Percentiles rank a stretch among this genome's conserved stretches.
Evolutionary conservation across 495 filamentous ascomycete species (phyloP).

Genomic region (Hypoxylon fuscum): DNA sequence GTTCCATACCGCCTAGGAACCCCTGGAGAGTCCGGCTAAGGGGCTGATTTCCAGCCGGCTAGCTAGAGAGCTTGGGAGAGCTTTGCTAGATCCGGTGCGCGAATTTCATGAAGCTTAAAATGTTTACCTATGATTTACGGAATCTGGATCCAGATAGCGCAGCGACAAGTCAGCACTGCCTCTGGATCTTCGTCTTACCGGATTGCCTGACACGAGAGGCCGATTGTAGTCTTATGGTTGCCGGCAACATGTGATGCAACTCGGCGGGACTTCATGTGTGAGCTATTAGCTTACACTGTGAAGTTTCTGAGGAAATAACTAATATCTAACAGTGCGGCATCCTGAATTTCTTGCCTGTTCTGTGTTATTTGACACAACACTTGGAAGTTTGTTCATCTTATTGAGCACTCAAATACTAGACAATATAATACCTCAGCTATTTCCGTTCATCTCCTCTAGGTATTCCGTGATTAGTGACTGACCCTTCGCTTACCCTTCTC

Average conservation of each 20-base stretch:
- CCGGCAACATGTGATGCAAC: slow-evolving; percentile 26
- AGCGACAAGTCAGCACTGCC: slow-evolving; percentile 19
- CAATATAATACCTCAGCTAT: slow-evolving; percentile 7
- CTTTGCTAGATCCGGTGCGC: slow-evolving; percentile 43
- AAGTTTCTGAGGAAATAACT: neutral
- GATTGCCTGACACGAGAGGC: neutral
- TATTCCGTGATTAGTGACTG: neutral
- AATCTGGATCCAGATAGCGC: neutral
- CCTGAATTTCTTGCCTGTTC: slow-evolving; percentile 23
- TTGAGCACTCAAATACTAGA: neutral
- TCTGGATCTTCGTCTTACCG: neutral
- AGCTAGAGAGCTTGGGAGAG: slow-evolving; percentile 8
- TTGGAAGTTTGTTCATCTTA: too few relatives aligned
- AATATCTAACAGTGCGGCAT: slow-evolving; percentile 37
- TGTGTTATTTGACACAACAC: neutral
- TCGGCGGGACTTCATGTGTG: slow-evolving; percentile 25
- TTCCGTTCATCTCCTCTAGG: neutral
- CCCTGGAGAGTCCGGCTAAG: slow-evolving; percentile 3
- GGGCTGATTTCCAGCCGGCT: slow-evolving; percentile 10
- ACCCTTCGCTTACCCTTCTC: neutral
- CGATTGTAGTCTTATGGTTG: slow-evolving; percentile 2
- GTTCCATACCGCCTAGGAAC: slow-evolving; percentile 1
- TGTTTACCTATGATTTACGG: too few relatives aligned
- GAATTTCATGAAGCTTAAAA: slow-evolving; percentile 32
- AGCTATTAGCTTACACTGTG: slow-evolving; percentile 32